Conservation (phyloP, 1,139 yeast genomes). For the Chernovozyma sophiae-reginae region DNA sequence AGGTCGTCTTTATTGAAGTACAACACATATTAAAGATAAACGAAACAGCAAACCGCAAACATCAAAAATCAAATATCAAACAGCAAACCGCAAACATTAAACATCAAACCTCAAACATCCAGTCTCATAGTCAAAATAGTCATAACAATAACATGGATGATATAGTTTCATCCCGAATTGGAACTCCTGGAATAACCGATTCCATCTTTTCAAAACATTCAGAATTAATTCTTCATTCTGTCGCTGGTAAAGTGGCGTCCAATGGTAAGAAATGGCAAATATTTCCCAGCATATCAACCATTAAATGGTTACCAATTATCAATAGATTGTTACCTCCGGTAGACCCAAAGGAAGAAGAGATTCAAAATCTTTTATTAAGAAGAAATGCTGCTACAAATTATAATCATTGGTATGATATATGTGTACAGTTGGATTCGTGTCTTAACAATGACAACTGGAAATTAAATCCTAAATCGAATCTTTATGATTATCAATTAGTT, state of each 20-base stretch:
- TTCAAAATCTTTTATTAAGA: slow-evolving; percentile 35
- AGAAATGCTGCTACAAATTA: slow-evolving; percentile 64
- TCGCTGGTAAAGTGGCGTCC: not conserved
- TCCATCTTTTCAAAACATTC: slow-evolving; percentile 7
- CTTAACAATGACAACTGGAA: slow-evolving; percentile 74
- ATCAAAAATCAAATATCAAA: too few species aligned
- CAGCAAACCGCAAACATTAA: too few species aligned
- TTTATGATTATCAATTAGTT: slow-evolving; percentile 71
- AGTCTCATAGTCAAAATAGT: too few species aligned
- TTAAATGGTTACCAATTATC: slow-evolving; percentile 24
- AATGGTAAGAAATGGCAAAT: not conserved
- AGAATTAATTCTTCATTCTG: not conserved
- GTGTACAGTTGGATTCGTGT: slow-evolving; percentile 60
- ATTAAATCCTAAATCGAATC: slow-evolving; percentile 48
- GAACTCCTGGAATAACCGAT: slow-evolving; percentile 6
- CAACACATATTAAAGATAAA: too few species aligned
- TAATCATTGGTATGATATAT: slow-evolving; percentile 63
- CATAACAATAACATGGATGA: too few species aligned
- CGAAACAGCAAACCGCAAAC: too few species aligned
- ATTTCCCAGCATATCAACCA: not conserved
- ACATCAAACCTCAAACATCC: too few species aligned
- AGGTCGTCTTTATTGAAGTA: too few species aligned
- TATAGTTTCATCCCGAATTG: slow-evolving; percentile 1
- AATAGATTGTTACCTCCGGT: slow-evolving; percentile 22
- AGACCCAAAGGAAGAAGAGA: slow-evolving; percentile 24